These are phyloP conservation scores for Stevia rebaudiana DNA, from an alignment of 140 eudicot species.

Conservation along the genomic window DNA sequence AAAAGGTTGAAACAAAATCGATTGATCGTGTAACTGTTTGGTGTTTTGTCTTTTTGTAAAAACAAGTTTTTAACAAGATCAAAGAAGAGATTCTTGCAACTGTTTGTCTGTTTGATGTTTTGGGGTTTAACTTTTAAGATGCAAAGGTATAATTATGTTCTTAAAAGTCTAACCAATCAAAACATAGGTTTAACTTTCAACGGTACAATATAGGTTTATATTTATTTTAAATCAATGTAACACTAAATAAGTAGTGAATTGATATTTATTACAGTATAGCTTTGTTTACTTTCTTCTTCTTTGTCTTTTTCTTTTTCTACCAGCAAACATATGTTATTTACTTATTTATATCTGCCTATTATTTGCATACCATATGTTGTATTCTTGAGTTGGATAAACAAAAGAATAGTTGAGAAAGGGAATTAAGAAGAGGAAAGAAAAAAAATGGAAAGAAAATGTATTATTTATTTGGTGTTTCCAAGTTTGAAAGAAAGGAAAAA, in stretches of 20 bases:
- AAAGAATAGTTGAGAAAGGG: too few relatives aligned
- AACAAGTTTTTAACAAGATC: background rate
- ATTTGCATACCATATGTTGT: too few relatives aligned
- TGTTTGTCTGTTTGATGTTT: conserved; percentile 2
- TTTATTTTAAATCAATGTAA: background rate
- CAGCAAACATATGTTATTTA: too few relatives aligned
- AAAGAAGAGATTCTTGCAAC: background rate
- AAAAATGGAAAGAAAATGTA: too few relatives aligned
- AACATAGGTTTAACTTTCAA: conserved; percentile 7
- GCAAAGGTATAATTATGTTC: background rate
- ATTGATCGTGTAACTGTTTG: conserved; percentile 23
- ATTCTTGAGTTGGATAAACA: too few relatives aligned
- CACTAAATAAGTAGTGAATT: background rate
- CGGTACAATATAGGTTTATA: background rate
- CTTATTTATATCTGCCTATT: too few relatives aligned
- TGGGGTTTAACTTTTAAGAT: conserved; percentile 4
- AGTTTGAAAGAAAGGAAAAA: too few relatives aligned
- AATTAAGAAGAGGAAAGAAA: too few relatives aligned
- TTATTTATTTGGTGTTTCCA: too few relatives aligned
- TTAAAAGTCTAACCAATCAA: conserved; percentile 6
- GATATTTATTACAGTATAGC: background rate
- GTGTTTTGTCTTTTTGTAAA: conserved; percentile 31
- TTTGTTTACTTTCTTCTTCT: background rate
- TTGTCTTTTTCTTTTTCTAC: too few relatives aligned
- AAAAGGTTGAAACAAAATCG: background rate